These are phyloP conservation scores for Populus nigra DNA, from an alignment of 345 rosid species.

Conservation along the genomic window DNA sequence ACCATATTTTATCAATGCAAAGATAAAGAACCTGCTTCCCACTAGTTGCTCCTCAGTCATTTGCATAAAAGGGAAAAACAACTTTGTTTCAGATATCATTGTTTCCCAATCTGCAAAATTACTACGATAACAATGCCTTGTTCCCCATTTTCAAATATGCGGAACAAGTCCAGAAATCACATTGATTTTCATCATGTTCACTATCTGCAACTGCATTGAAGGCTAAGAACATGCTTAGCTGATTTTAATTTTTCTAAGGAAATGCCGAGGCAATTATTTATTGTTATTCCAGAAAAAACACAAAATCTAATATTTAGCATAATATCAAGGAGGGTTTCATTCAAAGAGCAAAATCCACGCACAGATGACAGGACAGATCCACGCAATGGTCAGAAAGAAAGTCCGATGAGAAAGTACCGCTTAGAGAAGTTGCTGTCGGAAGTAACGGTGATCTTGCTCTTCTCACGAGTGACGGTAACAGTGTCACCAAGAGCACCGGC, in stretches of 20 bases:
- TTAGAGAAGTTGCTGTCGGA: slow-evolving; percentile 23
- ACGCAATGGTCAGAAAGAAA: not conserved
- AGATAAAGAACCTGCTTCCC: not conserved
- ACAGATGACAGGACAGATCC: not conserved
- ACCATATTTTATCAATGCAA: not conserved
- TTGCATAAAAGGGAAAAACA: not conserved
- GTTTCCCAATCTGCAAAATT: not conserved
- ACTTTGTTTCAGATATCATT: not conserved
- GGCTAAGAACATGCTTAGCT: not conserved
- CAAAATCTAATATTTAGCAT: too few species aligned
- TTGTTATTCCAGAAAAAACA: not conserved
- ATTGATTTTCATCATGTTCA: not conserved
- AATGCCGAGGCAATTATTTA: not conserved
- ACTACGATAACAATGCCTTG: not conserved
- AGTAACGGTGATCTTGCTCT: slow-evolving; percentile 28
- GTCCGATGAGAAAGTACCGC: not conserved
- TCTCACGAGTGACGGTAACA: slow-evolving; percentile 23
- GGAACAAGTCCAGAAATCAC: not conserved
- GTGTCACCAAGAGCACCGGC: slow-evolving; percentile 32
- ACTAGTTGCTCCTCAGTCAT: not conserved
- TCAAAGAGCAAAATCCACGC: not conserved
- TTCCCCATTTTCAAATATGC: not conserved
- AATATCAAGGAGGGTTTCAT: too few species aligned
- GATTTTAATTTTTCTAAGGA: not conserved
- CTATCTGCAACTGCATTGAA: not conserved